Evolutionary conservation across 202 grass and related monocot species (phyloP).

Genomic region (Eragrostis tef): DNA sequence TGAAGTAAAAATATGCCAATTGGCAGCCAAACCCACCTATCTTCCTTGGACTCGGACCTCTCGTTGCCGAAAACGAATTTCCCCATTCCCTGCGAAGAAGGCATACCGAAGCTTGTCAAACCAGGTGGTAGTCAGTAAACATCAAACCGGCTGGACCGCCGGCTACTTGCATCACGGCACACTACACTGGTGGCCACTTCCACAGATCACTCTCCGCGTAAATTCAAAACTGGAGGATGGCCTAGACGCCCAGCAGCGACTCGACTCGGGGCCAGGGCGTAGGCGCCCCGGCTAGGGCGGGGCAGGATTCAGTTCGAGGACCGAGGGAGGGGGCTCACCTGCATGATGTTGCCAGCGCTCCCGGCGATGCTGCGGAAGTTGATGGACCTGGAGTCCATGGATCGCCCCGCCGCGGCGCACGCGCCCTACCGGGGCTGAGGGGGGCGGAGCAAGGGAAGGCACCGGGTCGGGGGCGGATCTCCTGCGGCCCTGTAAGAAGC

Average conservation of each 20-base stretch:
- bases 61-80: constrained; percentile 95
- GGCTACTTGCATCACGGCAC: not conserved
- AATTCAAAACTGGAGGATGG: not conserved
- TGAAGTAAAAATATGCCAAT: constrained; percentile 2
- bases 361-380: constrained; percentile 93
- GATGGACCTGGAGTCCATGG: constrained; percentile 86
- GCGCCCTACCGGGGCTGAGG: not conserved
- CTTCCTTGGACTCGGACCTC: constrained; percentile 77
- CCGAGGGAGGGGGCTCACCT: constrained; percentile 44
- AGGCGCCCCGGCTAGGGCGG: not conserved
- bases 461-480: constrained; percentile 12
- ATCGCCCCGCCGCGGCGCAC: constrained; percentile 13
- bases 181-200: not conserved
- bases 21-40: constrained; percentile 56
- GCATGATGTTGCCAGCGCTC: constrained; percentile 92
- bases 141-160: not conserved
- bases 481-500: not conserved
- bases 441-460: not conserved
- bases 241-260: not conserved
- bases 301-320: not conserved
- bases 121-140: not conserved
- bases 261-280: not conserved
- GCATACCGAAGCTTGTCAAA: not conserved
- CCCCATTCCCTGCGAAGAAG: constrained; percentile 69
- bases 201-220: not conserved